Evolutionary conservation across 371 early-diverging fungal genomes (phyloP), one percentile per base, ranked within the genome.

Genomic region (Circinella umbellata): DNA sequence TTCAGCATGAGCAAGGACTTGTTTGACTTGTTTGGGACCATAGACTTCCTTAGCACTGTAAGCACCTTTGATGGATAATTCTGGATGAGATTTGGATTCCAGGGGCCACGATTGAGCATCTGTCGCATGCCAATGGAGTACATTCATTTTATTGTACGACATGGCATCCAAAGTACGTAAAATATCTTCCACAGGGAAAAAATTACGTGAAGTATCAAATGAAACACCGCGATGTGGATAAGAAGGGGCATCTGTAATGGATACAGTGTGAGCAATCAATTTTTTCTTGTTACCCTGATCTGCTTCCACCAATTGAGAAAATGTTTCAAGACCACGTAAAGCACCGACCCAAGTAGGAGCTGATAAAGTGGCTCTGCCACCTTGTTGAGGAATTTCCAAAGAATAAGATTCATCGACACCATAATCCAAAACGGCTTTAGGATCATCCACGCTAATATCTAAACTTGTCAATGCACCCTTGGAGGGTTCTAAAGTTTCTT

Each of bases 71-170:
- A 77, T 66, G 18, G 82, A 71, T 63, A 94, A 78, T 53, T 88
- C 87, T 4, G 93, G 94, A 65, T 86, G 79, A 7, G 85, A 80
- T 72, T 82, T 82, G 73, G 89, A 85, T 59, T 86, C 81, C 3
- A 93, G 63, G 1, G 93, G 92, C 91, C 92, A 94, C 6, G 92
- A 85, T 63, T 93, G 94, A 42, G 92, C 77, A 64, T 95, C 95
- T 1, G 89, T 88, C 13, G 92, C 86, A 69, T 95, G 95, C 93
- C 93, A 94, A 75, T 95, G 95, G 76, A 95, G 83, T 6, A 82
- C 84, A 68, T 94, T 94, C 77, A 94, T 77, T 82, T 94, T 94
- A 85, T 88, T 90, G 79, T 84, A 92, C 55, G 92, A 77, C 79
- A 94, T 86, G 48, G 91, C 94, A 61, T 93, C 93, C 18, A 94